Evolutionary conservation across 768 basidiomycete genomes (phyloP), one percentile per base, ranked within the genome.

Genomic region (Russula sp.): DNA sequence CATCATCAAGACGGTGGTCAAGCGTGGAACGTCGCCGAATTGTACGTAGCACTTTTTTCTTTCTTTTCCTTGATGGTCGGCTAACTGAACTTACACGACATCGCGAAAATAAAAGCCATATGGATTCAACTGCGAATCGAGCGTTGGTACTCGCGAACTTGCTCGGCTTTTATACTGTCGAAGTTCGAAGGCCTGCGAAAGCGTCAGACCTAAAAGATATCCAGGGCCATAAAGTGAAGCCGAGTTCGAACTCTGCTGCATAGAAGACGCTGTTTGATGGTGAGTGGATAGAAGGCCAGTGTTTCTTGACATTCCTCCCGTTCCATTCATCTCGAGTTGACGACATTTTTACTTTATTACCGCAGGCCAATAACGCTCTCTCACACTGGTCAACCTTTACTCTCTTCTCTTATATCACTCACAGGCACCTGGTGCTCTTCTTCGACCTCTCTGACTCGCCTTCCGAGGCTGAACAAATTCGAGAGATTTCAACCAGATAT

Each of bases 181-280:
- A 89, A 71, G 83, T 90, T 54, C 78, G 84, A 72, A 84, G 84
- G 55, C 80, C 90, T 57, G 74, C 76, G 57, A 85, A 85, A 76
- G 88, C 84, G 0, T 94, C 88, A 69, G 91, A 94, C 71, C 75
- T 94, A 57, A 94, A 94, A 73, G 91, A 90, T 3, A 92, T 94
- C 42, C 86, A 86, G 61, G 87, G 87, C 0, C 78, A 89, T 18
- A 89, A 85, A 71, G 85, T 88, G 54, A 89, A 89, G 73, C 70
- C 72, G 6, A 69, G 71, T 30, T 75, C 74, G 59, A 72, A 71
- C 44, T 72, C 75, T 42, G 64, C 74, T 51, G 54, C 76, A 22
- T 78, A 80, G 3, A 84, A 81, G 72, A 91, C 87, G 0, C 73
- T 90, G 34, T 90, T 88, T 70, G 91, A 94, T 72, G 85, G 84